Evolutionary conservation across 805 yeast genomes (phyloP), one percentile per base, ranked within the genome.

Genomic region (Zygotorulaspora danielsina): DNA sequence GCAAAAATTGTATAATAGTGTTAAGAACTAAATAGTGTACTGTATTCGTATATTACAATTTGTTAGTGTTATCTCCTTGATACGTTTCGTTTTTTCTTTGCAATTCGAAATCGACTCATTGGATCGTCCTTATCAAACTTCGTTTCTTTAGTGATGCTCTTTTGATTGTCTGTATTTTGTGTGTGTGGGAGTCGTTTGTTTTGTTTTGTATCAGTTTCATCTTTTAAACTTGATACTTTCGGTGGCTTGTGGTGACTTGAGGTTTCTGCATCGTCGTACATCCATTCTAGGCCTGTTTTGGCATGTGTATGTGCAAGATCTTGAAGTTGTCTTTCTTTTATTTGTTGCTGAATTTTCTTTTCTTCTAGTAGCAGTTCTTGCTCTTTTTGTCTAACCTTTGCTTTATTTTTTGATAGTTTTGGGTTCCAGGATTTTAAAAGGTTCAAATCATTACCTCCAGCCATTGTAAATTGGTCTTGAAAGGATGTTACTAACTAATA

Each of bases 361-460:
- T 80, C 73, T 53, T 85, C 94, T n/a, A 74, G 73, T 5, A 86
- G 64, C 6, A 83, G 79, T 28, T 81, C 81, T 55, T 85, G 88
- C 55, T 93, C 97, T 38, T 69, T 71, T 48, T 78, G 72, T 90
- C 95, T 83, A 24, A 90, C 89, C 54, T 81, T 84, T 49, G 80
- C 81, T 63, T 81, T 87, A 69, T 90, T 90, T 59, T 82, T 84
- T 57, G 84, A 68, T 36, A 86, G 70, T 33, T 83, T 89, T 2
- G 98, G 97, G 61, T 90, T 87, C 98, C 97, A 90, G 45, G 97
- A 90, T 60, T 90, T 90, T 66, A 90, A 84, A 40, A 89, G 63
- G 59, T 90, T 90, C 46, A 90, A 71, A 61, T 89, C 96, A 4
- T 88, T 84, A 59, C 71, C 36, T 20, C 46, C 42, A 11, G 43